Evolutionary conservation across 2,329 filamentous ascomycete genomes (phyloP), one percentile per base, ranked within the genome.

Genomic region (Hirsutella thompsonii): DNA sequence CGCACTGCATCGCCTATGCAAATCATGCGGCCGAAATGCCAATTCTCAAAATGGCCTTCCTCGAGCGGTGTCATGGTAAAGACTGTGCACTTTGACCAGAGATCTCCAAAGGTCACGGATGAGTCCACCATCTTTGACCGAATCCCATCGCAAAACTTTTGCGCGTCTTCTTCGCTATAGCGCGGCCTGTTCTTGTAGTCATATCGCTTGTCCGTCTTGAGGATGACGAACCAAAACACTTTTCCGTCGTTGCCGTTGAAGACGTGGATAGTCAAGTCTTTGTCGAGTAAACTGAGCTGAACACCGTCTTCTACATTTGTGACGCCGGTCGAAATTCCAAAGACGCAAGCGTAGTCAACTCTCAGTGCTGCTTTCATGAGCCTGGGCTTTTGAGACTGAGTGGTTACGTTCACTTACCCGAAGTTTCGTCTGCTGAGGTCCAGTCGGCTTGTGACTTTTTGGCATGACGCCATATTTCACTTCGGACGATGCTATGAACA

Each of bases 181-280:
- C 13, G 26, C 26, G 33, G 42, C 16, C 28, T 20, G 23, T 43
- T 28, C 6, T 11, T 9, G 21, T 40, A 37, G 5, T 18, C 28
- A 19, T 43, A 33, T 4, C 3, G 20, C 18, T 33, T 30, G 14
- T 40, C 21, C 1, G 56, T 44, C 38, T 53, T 54, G 30, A 53
- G 46, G 29, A 60, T 59, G 16, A 60, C 44, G 38, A 64, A 63
- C 56, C 58, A 63, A 47, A 58, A 65, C 1, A 57, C 43, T 2
- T 54, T 47, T 3, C 47, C 38, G 4, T 50, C 45, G 6, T 56
- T 55, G 0, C 56, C 57, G 11, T 51, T 51, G 8, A 57, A 48
- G 4, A 60, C 42, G 5, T 62, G 46, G 14, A 53, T 49, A 0
- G 52, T 54, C 4, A 37, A 40, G 8, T 47, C 51, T 14, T 52